phyloP scores from a whole-genome alignment of 2,329 filamentous ascomycete species.

The Aaosphaeria arxii region DNA sequence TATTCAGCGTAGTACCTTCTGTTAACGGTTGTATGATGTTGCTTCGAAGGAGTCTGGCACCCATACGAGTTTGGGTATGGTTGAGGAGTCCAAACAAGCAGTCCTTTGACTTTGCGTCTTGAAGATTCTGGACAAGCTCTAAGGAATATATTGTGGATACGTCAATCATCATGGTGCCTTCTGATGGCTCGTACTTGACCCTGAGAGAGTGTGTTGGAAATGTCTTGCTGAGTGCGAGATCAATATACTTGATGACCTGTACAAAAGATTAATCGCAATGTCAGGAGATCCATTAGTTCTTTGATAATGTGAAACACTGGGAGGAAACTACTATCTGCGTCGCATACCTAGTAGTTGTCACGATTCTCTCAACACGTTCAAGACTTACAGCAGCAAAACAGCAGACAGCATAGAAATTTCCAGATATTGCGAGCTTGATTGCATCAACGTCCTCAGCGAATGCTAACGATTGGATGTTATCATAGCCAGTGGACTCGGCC shows the following conservation, averaged over 20 bases:
- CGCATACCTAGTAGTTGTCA: too few species aligned
- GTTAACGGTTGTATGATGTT: constrained; percentile 90
- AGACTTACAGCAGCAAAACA: constrained; percentile 76
- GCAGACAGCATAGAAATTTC: constrained; percentile 84
- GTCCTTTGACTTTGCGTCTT: constrained; percentile 72
- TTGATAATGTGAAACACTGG: too few species aligned
- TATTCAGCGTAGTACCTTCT: constrained; percentile 62
- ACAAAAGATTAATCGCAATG: constrained; percentile 4
- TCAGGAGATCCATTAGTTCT: neutral
- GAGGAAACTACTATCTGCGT: too few species aligned
- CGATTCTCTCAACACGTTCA: too few species aligned
- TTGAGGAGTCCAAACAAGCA: constrained; percentile 85
- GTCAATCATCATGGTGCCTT: constrained; percentile 95
- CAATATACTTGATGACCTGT: constrained; percentile 78
- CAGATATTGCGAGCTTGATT: constrained; percentile 72
- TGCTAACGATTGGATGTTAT: constrained; percentile 75
- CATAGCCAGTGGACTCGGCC: constrained; percentile 74
- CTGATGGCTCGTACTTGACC: constrained; percentile 81
- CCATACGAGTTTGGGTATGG: constrained; percentile 84
- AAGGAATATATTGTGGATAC: constrained; percentile 81
- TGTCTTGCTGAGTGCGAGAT: constrained; percentile 63
- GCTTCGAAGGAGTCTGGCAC: constrained; percentile 74
- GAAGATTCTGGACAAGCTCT: constrained; percentile 85
- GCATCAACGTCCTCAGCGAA: constrained; percentile 77
- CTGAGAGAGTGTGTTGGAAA: constrained; percentile 79